A percentile compares a stretch with the other conserved stretches of the same genome.
phyloP scores from a whole-genome alignment of 768 basidiomycete species.

The Calvatia gigantea region DNA sequence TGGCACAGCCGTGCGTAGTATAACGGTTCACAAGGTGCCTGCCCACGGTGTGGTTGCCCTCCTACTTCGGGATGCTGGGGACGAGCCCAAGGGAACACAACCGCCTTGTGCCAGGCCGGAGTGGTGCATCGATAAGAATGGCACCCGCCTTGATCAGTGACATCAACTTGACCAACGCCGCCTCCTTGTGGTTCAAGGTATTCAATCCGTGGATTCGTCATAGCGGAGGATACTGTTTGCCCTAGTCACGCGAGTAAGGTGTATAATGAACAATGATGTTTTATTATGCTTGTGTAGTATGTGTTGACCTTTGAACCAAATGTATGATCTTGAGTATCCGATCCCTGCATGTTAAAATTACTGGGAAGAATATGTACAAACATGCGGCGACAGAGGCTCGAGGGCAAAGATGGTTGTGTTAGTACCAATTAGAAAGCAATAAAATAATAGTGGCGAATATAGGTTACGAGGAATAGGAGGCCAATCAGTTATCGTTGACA shows the following conservation, averaged over 20 bases:
- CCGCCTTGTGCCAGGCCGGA: constrained; percentile 54
- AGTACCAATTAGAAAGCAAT: neutral
- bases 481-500: neutral
- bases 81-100: constrained; percentile 56
- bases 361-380: neutral
- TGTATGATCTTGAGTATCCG: no score
- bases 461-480: neutral
- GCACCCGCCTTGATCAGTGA: neutral
- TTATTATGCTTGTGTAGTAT: no score
- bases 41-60: constrained; percentile 57
- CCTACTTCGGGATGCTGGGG: constrained; percentile 60
- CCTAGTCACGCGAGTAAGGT: no score
- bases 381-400: neutral
- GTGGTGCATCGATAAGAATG: neutral
- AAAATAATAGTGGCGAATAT: neutral
- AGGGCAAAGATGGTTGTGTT: neutral
- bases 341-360: no score
- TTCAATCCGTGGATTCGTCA: neutral
- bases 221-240: no score
- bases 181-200: neutral
- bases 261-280: no score
- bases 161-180: neutral
- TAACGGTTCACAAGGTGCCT: neutral
- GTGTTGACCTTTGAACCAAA: no score
- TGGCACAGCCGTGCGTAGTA: constrained; percentile 44